Evolutionary conservation across 371 early-diverging fungal species (phyloP), one percentile per base, ranked within the genome.

Genomic region (Globomyces sp.): DNA sequence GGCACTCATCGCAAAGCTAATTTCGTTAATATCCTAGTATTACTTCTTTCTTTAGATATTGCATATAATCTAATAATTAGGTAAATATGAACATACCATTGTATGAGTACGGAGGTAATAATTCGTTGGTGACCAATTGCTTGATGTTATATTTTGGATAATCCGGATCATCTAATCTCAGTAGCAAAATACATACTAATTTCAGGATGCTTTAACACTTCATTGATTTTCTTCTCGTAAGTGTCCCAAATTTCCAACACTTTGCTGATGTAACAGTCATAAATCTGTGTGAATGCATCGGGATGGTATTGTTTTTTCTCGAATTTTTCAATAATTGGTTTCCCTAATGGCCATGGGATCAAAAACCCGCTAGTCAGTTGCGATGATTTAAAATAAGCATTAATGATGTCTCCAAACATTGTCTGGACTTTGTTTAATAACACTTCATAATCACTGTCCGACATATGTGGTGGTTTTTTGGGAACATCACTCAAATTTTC

Each of bases 401-500:
- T 11, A 39, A 44, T 13, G n/a, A 58, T 58, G 6, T 42, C 58
- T 10, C 36, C 11, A n/a, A 42, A 58, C 44, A 44, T 46, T 6
- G 13, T 13, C 39, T 58, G 36, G 13, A 58, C 13, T 24, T 58
- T 58, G 11, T 42, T 46, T 5, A 58, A n/a, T 39, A 58, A 24
- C 3, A 24, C 41, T 36, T 42, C 58, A 36, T 44, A 58, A 42
- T 42, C 58, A 13, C 13, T 11, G 6, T 11, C 5, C 13, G 11
- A 36, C 58, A 58, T 58, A 46, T 58, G 11, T n/a, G 58, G 6
- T 37, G 58, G 58, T 39, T 58, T 58, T 58, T 58, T 58, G 5
- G 58, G 58, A 24, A 24, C 24, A 24, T 24, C 24, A 24, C 24
- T 24, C 24, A 24, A 24, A 24, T 24, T 24, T 24, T 24, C 24